Evolutionary conservation across 371 early-diverging fungal species (phyloP).

Genomic region (Mucor lusitanicus): DNA sequence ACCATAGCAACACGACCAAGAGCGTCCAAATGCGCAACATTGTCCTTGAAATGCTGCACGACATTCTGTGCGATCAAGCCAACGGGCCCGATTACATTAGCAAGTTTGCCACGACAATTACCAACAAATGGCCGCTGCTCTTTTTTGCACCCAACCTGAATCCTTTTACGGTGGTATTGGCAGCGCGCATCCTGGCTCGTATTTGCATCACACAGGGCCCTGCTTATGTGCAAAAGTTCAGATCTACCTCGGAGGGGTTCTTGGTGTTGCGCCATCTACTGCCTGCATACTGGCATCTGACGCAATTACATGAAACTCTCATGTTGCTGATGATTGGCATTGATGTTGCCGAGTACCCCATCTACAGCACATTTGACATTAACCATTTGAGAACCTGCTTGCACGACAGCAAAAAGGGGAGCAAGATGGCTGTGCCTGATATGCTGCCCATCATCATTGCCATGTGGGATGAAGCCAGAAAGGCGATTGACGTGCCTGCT

Average conservation of each 20-base stretch:
- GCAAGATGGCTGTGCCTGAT: conserved; percentile 35
- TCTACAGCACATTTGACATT: conserved; percentile 51
- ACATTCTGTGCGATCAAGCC: conserved; percentile 60
- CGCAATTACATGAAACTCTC: conserved; percentile 62
- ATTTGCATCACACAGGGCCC: conserved; percentile 57
- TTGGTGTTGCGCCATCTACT: conserved; percentile 56
- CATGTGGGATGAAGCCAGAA: conserved; percentile 35
- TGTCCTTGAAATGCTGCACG: conserved; percentile 73
- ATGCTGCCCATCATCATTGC: conserved; percentile 30
- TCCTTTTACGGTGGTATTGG: conserved; percentile 60
- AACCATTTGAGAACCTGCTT: conserved; percentile 45
- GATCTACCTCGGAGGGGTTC: conserved; percentile 62
- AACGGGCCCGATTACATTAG: conserved; percentile 21
- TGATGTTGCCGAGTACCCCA: conserved; percentile 57
- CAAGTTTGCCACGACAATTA: conserved; percentile 64
- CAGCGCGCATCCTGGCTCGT: conserved; percentile 60
- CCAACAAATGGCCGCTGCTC: conserved; percentile 73
- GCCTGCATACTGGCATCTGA: conserved; percentile 62
- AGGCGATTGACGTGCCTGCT: conserved; percentile 9
- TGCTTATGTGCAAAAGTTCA: conserved; percentile 57
- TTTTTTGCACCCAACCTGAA: conserved; percentile 63
- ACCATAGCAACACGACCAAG: conserved; percentile 30
- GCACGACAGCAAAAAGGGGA: conserved; percentile 13
- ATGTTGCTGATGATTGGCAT: conserved; percentile 61
- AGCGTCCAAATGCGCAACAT: conserved; percentile 64